Percentiles rank a stretch among this genome's conserved stretches.
phyloP scores from a whole-genome alignment of 208 protist genomes.

The Angomonas ambiguus region DNA sequence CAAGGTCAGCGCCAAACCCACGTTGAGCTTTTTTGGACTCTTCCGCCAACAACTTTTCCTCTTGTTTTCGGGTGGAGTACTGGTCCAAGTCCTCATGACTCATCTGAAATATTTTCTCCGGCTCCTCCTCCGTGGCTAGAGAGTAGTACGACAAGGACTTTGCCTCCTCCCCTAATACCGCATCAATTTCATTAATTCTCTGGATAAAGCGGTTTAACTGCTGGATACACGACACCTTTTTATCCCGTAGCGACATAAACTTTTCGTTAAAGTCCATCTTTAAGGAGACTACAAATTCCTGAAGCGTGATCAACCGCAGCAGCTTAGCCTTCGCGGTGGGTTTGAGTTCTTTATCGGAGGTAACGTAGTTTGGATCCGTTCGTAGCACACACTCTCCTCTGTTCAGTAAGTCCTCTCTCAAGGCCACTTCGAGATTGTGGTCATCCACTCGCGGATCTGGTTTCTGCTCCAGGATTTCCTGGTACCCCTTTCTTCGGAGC shows the following conservation, averaged over 20 bases:
- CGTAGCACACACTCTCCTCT: constrained; percentile 95
- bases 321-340: constrained; percentile 94
- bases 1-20: constrained; percentile 86
- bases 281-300: constrained; percentile 72
- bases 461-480: constrained; percentile 50
- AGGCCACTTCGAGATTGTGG: constrained; percentile 45
- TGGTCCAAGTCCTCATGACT: constrained; percentile 54
- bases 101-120: constrained; percentile 64
- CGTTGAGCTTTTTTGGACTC: constrained; percentile 76
- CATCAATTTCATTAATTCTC: constrained; percentile 80
- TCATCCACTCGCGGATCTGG: constrained; percentile 86
- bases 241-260: constrained; percentile 80
- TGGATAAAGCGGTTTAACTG: constrained; percentile 59
- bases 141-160: constrained; percentile 15
- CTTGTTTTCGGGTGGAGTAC: constrained; percentile 41
- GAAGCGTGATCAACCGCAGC: constrained; percentile 89
- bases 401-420: constrained; percentile 53
- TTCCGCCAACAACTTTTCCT: constrained; percentile 50
- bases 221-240: constrained; percentile 76
- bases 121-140: constrained; percentile 52
- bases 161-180: constrained; percentile 39
- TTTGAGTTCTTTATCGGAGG: constrained; percentile 30
- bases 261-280: constrained; percentile 91
- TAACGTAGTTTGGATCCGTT: constrained; percentile 77
- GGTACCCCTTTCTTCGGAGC: constrained; percentile 61